A percentile compares a stretch with the other conserved stretches of the same genome.
phyloP scores from a whole-genome alignment of 2,329 filamentous ascomycete species.

The Penicillium sp. region DNA sequence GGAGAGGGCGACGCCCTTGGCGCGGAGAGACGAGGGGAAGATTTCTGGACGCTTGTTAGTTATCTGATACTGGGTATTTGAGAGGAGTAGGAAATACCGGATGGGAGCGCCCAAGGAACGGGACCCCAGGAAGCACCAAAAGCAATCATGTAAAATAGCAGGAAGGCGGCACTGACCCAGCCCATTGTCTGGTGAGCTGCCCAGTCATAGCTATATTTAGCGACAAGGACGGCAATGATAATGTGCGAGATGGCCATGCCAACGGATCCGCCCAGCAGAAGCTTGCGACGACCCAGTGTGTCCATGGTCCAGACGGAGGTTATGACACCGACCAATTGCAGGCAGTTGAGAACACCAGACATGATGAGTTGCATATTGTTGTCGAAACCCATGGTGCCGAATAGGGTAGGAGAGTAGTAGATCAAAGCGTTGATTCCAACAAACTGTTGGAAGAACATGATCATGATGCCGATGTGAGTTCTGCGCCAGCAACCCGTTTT shows the following conservation, averaged over 20 bases:
- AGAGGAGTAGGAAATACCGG: conserved; percentile 19
- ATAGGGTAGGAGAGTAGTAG: conserved; percentile 63
- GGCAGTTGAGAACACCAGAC: conserved; percentile 54
- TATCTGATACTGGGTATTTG: not conserved
- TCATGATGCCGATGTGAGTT: conserved; percentile 51
- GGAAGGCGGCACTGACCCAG: conserved; percentile 57
- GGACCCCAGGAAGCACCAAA: conserved; percentile 62
- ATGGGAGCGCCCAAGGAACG: conserved; percentile 46
- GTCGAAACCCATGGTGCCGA: conserved; percentile 50
- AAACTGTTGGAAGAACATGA: conserved; percentile 61
- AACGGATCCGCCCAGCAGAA: conserved; percentile 47
- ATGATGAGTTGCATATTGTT: conserved; percentile 52
- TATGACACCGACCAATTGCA: conserved; percentile 47
- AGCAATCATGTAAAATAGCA: conserved; percentile 62
- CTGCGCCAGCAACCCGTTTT: conserved; percentile 50
- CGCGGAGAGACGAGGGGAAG: conserved; percentile 60
- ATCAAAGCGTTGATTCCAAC: conserved; percentile 56
- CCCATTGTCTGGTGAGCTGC: conserved; percentile 51
- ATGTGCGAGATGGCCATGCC: conserved; percentile 50
- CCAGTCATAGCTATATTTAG: conserved; percentile 53
- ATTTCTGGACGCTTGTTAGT: conserved; percentile 49
- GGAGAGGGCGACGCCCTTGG: conserved; percentile 65
- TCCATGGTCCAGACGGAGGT: conserved; percentile 53
- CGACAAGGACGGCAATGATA: conserved; percentile 56
- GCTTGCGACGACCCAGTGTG: conserved; percentile 46